Evolutionary conservation across 2,329 filamentous ascomycete genomes (phyloP), one percentile per base, ranked within the genome.

Genomic region (Pseudonectria foliicola): DNA sequence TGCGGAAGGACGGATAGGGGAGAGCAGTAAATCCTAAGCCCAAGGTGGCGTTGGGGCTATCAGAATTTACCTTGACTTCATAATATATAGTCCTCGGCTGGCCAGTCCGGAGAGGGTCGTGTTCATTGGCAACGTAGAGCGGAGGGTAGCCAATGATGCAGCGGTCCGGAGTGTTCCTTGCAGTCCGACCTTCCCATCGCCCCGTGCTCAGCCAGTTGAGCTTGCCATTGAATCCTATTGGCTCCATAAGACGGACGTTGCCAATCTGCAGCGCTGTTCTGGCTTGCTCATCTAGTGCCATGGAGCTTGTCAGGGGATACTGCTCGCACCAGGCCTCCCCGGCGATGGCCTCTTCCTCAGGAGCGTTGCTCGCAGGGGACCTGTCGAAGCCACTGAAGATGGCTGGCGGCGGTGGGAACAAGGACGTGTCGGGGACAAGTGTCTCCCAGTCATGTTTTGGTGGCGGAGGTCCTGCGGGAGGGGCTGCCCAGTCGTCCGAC

Each of bases 1-100:
- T 71, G 7, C 85, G 73, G 64, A 86, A 90, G 0, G 72, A 68
- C 6, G 85, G 85, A 53, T 88, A 90, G 7, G 85, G 85, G 31
- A 82, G 73, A 2, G 83, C 84, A 0, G 73, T 64, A 56, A 79
- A 87, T 8, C 85, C 85, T 8, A 90, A 54, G 0, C 78, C 82
- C 1, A 89, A 63, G 26, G 60, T 63, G 33, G 70, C 59, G 38
- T 72, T 68, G 4, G 48, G 46, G 14, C 67, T 66, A 35, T 71
- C 61, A 13, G 56, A 49, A 3, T 64, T 60, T 23, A 86, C 64
- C 34, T 67, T 67, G 8, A 88, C 67, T 53, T 90, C 84, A 56
- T 81, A 90, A 67, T 89, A 90, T 34, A 82, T 71, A 29, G 75
- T 78, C 27, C 66, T 66, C 2, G 50, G 44, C 44, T 48, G 52